Percentiles rank a stretch among this genome's conserved stretches.
Conservation (phyloP, 2,329 filamentous ascomycete species). For the Claviceps fusiformis region DNA sequence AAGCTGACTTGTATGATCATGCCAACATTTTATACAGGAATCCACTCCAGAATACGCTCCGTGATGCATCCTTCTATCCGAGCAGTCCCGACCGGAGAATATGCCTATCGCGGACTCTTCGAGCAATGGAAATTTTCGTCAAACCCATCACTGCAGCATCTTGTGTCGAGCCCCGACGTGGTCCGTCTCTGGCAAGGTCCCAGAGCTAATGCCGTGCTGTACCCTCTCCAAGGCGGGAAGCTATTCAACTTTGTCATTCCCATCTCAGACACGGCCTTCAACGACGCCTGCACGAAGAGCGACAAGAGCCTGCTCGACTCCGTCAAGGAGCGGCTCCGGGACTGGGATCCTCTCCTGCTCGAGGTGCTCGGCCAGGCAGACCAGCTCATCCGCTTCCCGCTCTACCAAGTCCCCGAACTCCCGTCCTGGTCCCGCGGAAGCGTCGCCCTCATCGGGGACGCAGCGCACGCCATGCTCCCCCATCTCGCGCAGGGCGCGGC, state of each 20-base stretch:
- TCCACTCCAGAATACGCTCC: slow-evolving; percentile 5
- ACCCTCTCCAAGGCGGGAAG: slow-evolving; percentile 2
- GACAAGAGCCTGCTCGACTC: not conserved
- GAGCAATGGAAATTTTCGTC: slow-evolving; percentile 3
- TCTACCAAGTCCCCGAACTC: slow-evolving; percentile 4
- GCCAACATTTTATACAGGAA: not conserved
- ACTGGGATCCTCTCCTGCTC: slow-evolving; percentile 5
- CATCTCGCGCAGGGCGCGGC: slow-evolving; percentile 15
- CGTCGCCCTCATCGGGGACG: slow-evolving; percentile 9
- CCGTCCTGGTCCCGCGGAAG: slow-evolving; percentile 5
- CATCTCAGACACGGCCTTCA: slow-evolving; percentile 2
- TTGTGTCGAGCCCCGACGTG: not conserved
- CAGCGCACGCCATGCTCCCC: slow-evolving; percentile 11
- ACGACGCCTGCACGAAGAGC: not conserved
- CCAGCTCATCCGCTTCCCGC: slow-evolving; percentile 5
- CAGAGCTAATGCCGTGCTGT: slow-evolving; percentile 3
- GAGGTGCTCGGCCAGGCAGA: slow-evolving; percentile 3
- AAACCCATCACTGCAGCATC: not conserved
- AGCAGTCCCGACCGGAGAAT: slow-evolving; percentile 1
- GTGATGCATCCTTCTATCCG: slow-evolving; percentile 5
- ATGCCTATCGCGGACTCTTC: slow-evolving; percentile 7
- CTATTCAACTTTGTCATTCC: slow-evolving; percentile 6
- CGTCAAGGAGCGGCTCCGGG: not conserved
- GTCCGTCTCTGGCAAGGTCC: slow-evolving; percentile 7
- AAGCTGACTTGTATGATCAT: not conserved